Evolutionary conservation across 257 asterid genomes (phyloP), one percentile per base, ranked within the genome.

Genomic region (Jacaranda mimosifolia): DNA sequence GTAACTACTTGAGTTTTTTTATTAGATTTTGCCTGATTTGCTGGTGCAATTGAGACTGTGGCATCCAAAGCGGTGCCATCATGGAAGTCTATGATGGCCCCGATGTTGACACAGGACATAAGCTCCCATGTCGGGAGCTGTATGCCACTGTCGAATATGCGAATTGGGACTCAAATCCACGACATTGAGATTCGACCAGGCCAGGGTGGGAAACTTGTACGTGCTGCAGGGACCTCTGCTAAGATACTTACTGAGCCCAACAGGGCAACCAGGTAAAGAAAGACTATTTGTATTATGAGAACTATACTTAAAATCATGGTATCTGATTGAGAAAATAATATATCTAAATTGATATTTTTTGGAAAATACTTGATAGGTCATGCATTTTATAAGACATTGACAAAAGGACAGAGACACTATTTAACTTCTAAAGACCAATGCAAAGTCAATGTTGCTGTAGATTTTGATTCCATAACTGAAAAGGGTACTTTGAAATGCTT

Each of bases 171-270:
- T 58, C 86, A 81, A 5, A 83, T 91, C 76, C 96, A 93, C 84
- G 91, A 92, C 82, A 88, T 92, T n/a, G 99, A 94, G 90, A 77
- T 94, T 68, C 97, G 96, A 36, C 98, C 96, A 13, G 98, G 97
- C 1, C 92, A 90, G 85, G 98, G 97, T 18, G 92, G 87, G 38
- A 91, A 92, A 56, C 81, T 94, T 8, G 97, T 91, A 14, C 90
- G 98, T 0, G 85, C 97, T 13, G 91, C 98, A 0, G 97, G 97
- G 19, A 89, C 96, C 1, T 73, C 79, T 3, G 97, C 97, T 0
- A 89, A 86, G 80, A 91, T 94, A 69, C 84, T 94, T 35, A 91
- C 90, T 8, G 98, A 92, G 73, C 99, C 99, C n/a, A 84, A 83
- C 60, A 74, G 89, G 64, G 71, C 90, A 10, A 66, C 86, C 56